Evolutionary conservation across 768 basidiomycete genomes (phyloP).

Genomic region (Imleria badia): DNA sequence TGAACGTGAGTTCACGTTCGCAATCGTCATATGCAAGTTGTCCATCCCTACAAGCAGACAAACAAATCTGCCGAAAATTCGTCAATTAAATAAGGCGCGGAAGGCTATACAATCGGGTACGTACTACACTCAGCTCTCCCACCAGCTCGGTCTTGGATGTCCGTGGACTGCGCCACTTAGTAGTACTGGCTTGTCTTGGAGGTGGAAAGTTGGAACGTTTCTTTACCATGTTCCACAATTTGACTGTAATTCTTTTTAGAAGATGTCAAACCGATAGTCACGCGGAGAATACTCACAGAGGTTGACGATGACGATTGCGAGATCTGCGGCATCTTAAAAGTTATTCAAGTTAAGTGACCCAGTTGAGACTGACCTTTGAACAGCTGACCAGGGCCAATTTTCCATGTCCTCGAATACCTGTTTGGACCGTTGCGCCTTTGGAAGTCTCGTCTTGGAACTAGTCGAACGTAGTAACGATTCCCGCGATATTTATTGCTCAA

Average conservation of each 20-base stretch:
- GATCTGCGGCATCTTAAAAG: not conserved
- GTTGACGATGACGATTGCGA: not conserved
- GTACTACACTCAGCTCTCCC: slow-evolving; percentile 21
- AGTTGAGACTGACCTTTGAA: slow-evolving; percentile 12
- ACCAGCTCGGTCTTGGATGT: slow-evolving; percentile 1
- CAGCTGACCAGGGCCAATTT: too few species aligned
- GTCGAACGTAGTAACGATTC: too few species aligned
- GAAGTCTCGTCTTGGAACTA: too few species aligned
- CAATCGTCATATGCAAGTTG: slow-evolving; percentile 25
- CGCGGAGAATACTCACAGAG: slow-evolving; percentile 7
- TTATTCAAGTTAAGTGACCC: not conserved
- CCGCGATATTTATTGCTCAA: too few species aligned
- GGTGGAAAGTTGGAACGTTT: slow-evolving; percentile 1
- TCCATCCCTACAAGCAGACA: slow-evolving; percentile 27
- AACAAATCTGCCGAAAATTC: slow-evolving; percentile 16
- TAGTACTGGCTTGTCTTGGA: slow-evolving; percentile 9
- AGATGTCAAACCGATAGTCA: not conserved
- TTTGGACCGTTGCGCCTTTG: too few species aligned
- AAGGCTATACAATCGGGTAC: not conserved
- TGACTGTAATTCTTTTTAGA: slow-evolving; percentile 6
- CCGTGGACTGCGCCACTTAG: slow-evolving; percentile 2
- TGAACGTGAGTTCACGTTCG: slow-evolving; percentile 19
- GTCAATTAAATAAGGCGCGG: not conserved
- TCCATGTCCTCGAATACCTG: too few species aligned
- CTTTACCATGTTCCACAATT: too few species aligned